Conservation (phyloP, 768 basidiomycete species). For the Gymnopilus dilepis region DNA sequence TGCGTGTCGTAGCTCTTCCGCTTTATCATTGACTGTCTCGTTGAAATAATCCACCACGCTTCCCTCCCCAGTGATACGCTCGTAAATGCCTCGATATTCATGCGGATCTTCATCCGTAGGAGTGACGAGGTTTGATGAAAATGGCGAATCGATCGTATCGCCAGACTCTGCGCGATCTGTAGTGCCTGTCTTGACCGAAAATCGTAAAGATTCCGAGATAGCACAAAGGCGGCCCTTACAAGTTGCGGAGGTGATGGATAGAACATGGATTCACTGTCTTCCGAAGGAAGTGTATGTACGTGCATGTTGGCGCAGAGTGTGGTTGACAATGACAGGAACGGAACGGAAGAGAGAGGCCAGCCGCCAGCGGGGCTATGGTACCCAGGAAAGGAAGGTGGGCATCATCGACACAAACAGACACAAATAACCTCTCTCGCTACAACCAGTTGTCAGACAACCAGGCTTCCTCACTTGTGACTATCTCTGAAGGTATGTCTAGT, state of each 20-base stretch:
- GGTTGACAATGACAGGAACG: too few relatives aligned
- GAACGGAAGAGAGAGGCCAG: neutral
- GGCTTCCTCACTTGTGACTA: too few relatives aligned
- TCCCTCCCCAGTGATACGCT: conserved; percentile 22
- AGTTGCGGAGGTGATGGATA: neutral
- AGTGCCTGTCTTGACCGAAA: conserved; percentile 1
- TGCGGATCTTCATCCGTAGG: conserved; percentile 42
- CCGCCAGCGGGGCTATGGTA: neutral
- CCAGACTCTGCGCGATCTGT: conserved; percentile 37
- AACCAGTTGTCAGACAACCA: too few relatives aligned
- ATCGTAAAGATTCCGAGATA: neutral
- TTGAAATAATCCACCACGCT: conserved; percentile 24
- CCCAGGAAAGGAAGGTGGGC: conserved; percentile 9
- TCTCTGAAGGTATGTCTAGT: too few relatives aligned
- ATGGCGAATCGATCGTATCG: conserved; percentile 47
- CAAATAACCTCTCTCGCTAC: too few relatives aligned
- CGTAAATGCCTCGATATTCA: conserved; percentile 23
- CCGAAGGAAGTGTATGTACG: neutral
- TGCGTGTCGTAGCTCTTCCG: neutral
- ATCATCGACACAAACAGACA: neutral
- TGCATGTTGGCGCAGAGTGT: too few relatives aligned
- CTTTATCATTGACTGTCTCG: neutral
- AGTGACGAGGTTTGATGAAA: conserved; percentile 46
- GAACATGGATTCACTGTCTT: neutral
- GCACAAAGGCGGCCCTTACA: neutral